Percentiles rank a stretch among this genome's conserved stretches.
These are phyloP conservation scores for Colletotrichum destructivum DNA, from an alignment of 2,329 filamentous ascomycete genomes.

Conservation along the genomic window DNA sequence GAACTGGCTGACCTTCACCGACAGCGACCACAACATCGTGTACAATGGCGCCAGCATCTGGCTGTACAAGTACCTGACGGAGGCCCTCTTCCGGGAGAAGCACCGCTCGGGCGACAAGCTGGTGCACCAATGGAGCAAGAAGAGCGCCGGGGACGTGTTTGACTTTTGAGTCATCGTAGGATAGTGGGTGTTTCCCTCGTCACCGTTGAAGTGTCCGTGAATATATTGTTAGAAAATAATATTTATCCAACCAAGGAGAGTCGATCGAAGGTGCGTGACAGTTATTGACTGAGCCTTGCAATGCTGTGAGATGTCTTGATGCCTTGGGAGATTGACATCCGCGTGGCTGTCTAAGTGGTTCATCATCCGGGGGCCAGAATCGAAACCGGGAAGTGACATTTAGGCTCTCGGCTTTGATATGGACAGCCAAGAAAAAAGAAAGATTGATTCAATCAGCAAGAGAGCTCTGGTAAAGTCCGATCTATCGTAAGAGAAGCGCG, in stretches of 20 bases:
- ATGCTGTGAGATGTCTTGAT: too few species aligned
- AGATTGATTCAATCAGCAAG: neutral
- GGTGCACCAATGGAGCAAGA: constrained; percentile 55
- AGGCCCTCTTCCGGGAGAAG: constrained; percentile 74
- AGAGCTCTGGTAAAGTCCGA: neutral
- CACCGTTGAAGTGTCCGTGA: too few species aligned
- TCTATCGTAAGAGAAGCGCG: neutral
- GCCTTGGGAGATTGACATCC: too few species aligned
- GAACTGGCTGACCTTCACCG: constrained; percentile 76
- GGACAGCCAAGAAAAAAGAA: too few species aligned
- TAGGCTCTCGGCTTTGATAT: too few species aligned
- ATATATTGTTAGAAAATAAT: neutral
- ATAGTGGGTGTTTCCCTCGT: too few species aligned
- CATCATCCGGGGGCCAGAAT: too few species aligned
- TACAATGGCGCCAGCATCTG: constrained; percentile 71
- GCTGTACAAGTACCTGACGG: constrained; percentile 75
- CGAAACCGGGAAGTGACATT: too few species aligned
- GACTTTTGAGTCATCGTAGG: constrained; percentile 25
- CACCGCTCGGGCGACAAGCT: constrained; percentile 56
- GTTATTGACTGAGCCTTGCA: too few species aligned
- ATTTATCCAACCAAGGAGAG: too few species aligned
- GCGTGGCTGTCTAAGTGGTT: too few species aligned
- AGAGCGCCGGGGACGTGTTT: constrained; percentile 27
- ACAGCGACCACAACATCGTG: constrained; percentile 73
- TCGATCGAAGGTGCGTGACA: neutral